A percentile compares a stretch with the other conserved stretches of the same genome.
Evolutionary conservation across 78 protist species (phyloP).

Genomic region (Dictyostelium capitatum): DNA sequence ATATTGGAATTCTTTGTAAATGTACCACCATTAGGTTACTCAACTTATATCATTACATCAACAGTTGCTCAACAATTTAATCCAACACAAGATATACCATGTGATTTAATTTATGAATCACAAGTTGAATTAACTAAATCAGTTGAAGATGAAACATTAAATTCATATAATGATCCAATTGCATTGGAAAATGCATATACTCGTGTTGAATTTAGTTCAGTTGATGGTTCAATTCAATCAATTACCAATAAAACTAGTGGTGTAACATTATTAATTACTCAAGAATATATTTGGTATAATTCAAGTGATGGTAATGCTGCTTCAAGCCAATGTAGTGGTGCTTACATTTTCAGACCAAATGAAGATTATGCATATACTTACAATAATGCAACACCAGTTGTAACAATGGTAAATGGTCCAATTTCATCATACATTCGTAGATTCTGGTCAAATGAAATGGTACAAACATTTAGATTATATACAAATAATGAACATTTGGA

Average conservation of each 20-base stretch:
- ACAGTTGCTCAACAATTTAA: no score
- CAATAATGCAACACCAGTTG: neutral
- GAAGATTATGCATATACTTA: neutral
- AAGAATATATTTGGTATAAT: constrained; percentile 60
- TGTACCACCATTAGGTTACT: constrained; percentile 55
- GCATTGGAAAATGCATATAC: constrained; percentile 42
- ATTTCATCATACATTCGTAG: neutral
- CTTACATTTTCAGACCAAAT: constrained; percentile 92
- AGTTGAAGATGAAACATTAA: neutral
- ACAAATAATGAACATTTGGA: constrained; percentile 19
- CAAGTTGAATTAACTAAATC: neutral
- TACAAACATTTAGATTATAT: constrained; percentile 67
- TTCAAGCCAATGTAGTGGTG: constrained; percentile 85
- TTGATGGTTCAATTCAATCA: constrained; percentile 44
- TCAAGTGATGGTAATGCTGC: constrained; percentile 23
- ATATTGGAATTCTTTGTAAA: neutral
- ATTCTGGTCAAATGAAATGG: constrained; percentile 24
- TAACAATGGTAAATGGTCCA: neutral
- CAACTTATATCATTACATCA: constrained; percentile 20
- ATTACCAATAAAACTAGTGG: constrained; percentile 34
- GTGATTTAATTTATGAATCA: neutral
- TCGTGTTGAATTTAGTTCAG: constrained; percentile 19
- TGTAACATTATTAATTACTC: constrained; percentile 1
- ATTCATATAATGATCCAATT: neutral
- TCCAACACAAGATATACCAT: neutral